Base-by-base conservation (phyloP, 345 rosid species). In the Acer campestre region DNA sequence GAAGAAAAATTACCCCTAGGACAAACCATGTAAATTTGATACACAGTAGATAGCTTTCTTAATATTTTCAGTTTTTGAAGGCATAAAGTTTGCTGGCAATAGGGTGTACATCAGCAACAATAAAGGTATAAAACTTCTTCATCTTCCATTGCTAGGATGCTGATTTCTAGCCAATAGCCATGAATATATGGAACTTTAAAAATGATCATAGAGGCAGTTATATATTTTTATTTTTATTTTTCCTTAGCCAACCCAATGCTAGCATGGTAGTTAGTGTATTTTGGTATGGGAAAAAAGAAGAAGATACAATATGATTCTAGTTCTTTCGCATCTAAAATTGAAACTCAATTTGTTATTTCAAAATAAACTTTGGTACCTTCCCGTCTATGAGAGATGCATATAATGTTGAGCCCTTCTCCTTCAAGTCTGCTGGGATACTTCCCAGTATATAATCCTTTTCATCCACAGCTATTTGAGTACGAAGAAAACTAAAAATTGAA, bases 331-430 rank as follows among this genome's bases (percentile, higher is more conserved):
- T 53, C 31, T 20, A 61, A 71, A 62, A 35, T 31, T 53, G 20
- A n/a, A 69, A 67, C 46, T 22, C 22, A 42, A 64, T 67, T 44
- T 71, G 17, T 76, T 79, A 42, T 59, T 72, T 38, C 51, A 7
- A 27, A 75, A 70, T 38, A 65, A 66, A 68, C 73, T 70, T 27
- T 40, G 79, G 12, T 89, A 91, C 97, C 96, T 92, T 90, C 77
- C 92, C 93, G 12, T 95, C 93, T 77, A 89, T 80, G 31, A 95
- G 93, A 82, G 97, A 82, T 81, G 88, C 75, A 84, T 89, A 87
- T 42, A 93, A 67, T 17, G 81, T 70, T 40, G 94, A 92, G 29
- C 97, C 98, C 75, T 80, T 85, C 48, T 90, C 99, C 84, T 81
- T 90, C 79, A 84, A 84, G n/a, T 89, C 93, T 62, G 82, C 85